Conservation (phyloP, 352 stramenopile species). For the Globisporangium camurandrum region DNA sequence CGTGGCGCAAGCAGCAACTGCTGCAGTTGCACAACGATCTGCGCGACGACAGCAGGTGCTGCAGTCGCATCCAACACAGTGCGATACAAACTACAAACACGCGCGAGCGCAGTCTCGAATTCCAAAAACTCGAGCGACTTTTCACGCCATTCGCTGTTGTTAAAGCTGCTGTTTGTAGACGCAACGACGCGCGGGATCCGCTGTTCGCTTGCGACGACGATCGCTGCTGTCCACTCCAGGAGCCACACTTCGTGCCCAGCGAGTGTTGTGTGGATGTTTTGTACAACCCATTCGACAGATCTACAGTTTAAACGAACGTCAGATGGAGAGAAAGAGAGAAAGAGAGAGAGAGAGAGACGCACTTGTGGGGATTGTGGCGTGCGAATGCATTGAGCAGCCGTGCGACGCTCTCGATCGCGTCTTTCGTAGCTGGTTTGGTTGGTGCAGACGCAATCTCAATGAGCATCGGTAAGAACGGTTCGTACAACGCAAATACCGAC, state of each 20-base stretch:
- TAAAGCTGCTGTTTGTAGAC: not conserved
- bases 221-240: constrained; percentile 36
- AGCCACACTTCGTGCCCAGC: constrained; percentile 36
- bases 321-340: not conserved
- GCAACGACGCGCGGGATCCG: constrained; percentile 15
- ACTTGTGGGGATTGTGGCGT: constrained; percentile 30
- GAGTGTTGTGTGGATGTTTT: constrained; percentile 22
- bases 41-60: constrained; percentile 28
- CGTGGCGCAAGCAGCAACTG: constrained; percentile 20
- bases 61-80: constrained; percentile 41
- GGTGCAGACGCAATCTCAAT: constrained; percentile 24
- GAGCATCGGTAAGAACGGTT: constrained; percentile 41
- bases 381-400: constrained; percentile 31
- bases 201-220: constrained; percentile 32
- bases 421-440: constrained; percentile 16
- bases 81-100: constrained; percentile 39
- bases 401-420: constrained; percentile 31
- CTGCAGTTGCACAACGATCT: constrained; percentile 25
- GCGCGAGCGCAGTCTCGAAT: constrained; percentile 28
- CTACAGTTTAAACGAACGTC: constrained; percentile 1
- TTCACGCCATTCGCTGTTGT: constrained; percentile 29
- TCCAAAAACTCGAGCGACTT: constrained; percentile 33
- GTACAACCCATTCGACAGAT: constrained; percentile 44
- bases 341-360: constrained; percentile 1
- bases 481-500: constrained; percentile 30